Evolutionary conservation across 257 asterid species (phyloP).

Genomic region (Salvia splendens): DNA sequence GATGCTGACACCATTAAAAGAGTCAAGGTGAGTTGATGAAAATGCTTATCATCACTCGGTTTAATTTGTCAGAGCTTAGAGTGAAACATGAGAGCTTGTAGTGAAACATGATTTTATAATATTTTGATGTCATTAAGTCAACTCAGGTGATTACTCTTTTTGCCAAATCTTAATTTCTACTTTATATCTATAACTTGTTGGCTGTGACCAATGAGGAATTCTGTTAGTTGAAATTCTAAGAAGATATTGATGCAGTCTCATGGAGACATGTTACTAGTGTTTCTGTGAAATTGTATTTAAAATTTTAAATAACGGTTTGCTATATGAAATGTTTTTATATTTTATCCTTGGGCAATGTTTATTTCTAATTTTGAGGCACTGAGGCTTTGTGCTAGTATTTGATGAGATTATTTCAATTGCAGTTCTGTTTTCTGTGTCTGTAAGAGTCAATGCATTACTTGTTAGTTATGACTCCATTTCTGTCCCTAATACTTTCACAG

Average conservation of each 20-base stretch:
- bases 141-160: conserved; percentile 5
- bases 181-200: conserved; percentile 5
- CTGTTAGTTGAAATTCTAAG: conserved; percentile 10
- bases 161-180: neutral
- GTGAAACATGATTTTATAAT: neutral
- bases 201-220: neutral
- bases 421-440: conserved; percentile 2
- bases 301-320: conserved; percentile 2
- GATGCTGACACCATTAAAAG: conserved; percentile 52
- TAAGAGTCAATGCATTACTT: conserved; percentile 16
- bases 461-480: neutral
- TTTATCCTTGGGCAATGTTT: neutral
- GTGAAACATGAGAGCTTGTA: neutral
- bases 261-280: neutral
- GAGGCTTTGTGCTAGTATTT: conserved; percentile 6
- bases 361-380: neutral
- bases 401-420: neutral
- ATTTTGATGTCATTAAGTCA: conserved; percentile 9
- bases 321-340: neutral
- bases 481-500: conserved; percentile 45
- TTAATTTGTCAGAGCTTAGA: conserved; percentile 16
- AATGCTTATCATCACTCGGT: conserved; percentile 25
- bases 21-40: conserved; percentile 66
- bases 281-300: neutral
- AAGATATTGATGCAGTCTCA: conserved; percentile 10